Conservation (phyloP, 345 rosid genomes). For the Moricandia moricandioides region DNA sequence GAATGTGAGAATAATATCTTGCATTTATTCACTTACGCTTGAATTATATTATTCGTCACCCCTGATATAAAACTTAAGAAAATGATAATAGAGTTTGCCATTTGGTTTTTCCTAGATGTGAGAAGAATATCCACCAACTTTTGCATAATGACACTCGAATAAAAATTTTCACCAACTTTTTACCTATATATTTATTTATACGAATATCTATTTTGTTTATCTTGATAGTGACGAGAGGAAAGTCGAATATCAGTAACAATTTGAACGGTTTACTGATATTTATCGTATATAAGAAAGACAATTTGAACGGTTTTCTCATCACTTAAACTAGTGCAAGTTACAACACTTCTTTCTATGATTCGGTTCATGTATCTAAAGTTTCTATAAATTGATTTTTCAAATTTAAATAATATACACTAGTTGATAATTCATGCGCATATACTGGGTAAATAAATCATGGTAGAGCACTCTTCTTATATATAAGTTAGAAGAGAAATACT, state of each 20-base stretch:
- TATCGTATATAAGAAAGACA: too few species aligned
- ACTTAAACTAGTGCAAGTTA: slow-evolving; percentile 17
- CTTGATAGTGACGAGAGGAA: slow-evolving; percentile 12
- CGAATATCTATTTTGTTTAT: not conserved
- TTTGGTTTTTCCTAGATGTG: not conserved
- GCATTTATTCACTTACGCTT: not conserved
- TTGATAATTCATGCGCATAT: too few species aligned
- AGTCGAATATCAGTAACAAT: not conserved
- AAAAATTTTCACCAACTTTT: not conserved
- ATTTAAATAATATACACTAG: too few species aligned
- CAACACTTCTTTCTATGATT: not conserved
- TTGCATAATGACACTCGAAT: not conserved
- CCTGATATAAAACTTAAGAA: not conserved
- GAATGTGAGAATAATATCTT: not conserved
- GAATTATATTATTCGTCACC: not conserved
- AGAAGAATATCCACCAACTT: not conserved
- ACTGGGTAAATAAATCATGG: too few species aligned
- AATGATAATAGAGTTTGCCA: not conserved
- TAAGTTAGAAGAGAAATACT: too few species aligned
- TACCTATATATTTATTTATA: not conserved
- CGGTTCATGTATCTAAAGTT: too few species aligned
- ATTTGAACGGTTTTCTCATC: not conserved
- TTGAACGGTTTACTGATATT: not conserved
- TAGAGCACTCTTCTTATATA: too few species aligned
- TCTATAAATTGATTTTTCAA: too few species aligned